Base-by-base conservation (phyloP, 2,329 filamentous ascomycete species). In the Dactylellina drechsleri region DNA sequence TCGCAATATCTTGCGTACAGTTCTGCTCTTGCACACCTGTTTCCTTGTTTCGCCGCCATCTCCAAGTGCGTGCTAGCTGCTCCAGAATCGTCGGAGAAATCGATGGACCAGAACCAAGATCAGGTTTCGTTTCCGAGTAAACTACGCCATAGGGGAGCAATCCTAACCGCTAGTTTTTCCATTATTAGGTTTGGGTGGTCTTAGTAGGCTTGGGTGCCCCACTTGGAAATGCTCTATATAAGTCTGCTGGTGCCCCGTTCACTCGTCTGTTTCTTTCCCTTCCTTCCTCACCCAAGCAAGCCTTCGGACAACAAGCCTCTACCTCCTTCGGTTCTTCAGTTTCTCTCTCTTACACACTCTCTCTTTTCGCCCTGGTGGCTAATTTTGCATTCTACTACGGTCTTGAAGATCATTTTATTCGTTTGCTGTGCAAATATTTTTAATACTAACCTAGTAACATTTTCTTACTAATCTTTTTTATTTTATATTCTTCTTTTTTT, bases 351-450 rank as follows among this genome's bases (percentile, higher is more conserved):
- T 10, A 36, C 31, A 36, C 31, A 36, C 31, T 45, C 18, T 60
- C 54, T 60, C 36, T 62, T 53, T 75, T 68, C 71, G 64, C 71
- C 71, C 71, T 65, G 71, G 71, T 75, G 71, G 71, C 64, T 75
- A 16, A 56, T 61, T 75, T 75, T 64, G 16, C 56, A 40, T 75
- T 68, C 71, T 65, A 41, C 31, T 56, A 58, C 54, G 71, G 57
- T 75, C 71, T 75, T 75, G 71, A 75, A 58, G 71, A 65, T 75
- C 71, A 41, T 59, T 67, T 66, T 26, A 28, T 49, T 47, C 20
- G 49, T 74, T 74, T 67, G 70, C 67, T 60, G 60, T 72, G 67
- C 60, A 72, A 60, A 66, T 57, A 72, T 40, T 10, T 36, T 36
- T 36, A 36, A 7, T 36, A 36, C 31, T 7, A 65, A 56, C 68